Evolutionary conservation across 805 yeast genomes (phyloP).

Genomic region (Starmerella floricola): DNA sequence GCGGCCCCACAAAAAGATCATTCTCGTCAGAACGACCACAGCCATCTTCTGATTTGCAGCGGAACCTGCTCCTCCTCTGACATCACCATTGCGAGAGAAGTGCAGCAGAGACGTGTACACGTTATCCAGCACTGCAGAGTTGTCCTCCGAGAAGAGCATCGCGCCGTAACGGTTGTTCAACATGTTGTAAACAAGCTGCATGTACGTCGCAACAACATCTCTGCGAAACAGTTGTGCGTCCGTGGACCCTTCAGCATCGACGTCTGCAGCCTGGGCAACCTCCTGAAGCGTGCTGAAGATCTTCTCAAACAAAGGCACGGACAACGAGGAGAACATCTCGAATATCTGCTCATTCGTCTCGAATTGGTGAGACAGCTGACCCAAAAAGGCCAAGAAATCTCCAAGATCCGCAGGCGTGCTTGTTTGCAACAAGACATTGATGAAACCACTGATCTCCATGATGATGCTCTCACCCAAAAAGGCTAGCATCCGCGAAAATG

Average conservation of each 20-base stretch:
- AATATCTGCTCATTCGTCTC: slow-evolving; percentile 55
- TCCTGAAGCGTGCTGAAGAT: slow-evolving; percentile 38
- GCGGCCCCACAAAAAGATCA: slow-evolving; percentile 48
- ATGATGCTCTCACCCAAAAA: slow-evolving; percentile 44
- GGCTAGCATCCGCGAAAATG: slow-evolving; percentile 78
- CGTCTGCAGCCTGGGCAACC: slow-evolving; percentile 27
- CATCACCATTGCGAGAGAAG: slow-evolving; percentile 41
- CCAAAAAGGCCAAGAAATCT: slow-evolving; percentile 74
- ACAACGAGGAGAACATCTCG: slow-evolving; percentile 56
- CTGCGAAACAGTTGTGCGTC: slow-evolving; percentile 41
- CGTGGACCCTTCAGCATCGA: slow-evolving; percentile 34
- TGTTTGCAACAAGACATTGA: slow-evolving; percentile 53
- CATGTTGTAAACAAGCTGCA: slow-evolving; percentile 56
- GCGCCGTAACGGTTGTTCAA: slow-evolving; percentile 70
- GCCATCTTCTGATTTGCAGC: slow-evolving; percentile 56
- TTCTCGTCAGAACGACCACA: slow-evolving; percentile 50
- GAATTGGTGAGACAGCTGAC: slow-evolving; percentile 75
- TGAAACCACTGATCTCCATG: slow-evolving; percentile 51
- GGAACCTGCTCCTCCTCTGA: slow-evolving; percentile 36
- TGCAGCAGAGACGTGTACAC: slow-evolving; percentile 53
- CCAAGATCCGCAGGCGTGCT: slow-evolving; percentile 53
- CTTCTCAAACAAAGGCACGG: slow-evolving; percentile 62
- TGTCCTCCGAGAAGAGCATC: slow-evolving; percentile 56
- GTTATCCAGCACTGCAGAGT: slow-evolving; percentile 46
- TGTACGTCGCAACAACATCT: slow-evolving; percentile 52